Conservation (phyloP, 495 filamentous ascomycete species). For the Xylaria castorea region DNA sequence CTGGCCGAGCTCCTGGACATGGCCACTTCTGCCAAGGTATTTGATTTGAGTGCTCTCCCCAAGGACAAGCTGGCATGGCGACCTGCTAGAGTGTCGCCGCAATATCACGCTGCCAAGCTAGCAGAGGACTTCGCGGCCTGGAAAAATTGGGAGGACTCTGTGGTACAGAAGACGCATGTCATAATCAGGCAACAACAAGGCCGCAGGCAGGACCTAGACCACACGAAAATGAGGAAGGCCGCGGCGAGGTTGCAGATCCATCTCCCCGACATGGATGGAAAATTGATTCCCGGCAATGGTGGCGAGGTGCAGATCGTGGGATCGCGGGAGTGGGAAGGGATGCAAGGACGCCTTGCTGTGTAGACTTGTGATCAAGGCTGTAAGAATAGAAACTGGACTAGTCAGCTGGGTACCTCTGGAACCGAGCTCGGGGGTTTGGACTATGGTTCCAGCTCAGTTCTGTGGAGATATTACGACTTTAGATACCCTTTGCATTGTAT, state of each 20-base stretch:
- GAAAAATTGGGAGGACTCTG: conserved; percentile 49
- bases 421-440: background rate
- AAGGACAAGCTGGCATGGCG: conserved; percentile 60
- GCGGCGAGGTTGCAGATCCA: conserved; percentile 57
- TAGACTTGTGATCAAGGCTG: conserved; percentile 19
- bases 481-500: conserved; percentile 35
- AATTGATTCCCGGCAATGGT: conserved; percentile 34
- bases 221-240: conserved; percentile 45
- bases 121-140: conserved; percentile 50
- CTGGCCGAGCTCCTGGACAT: conserved; percentile 75
- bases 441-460: background rate
- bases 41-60: conserved; percentile 57
- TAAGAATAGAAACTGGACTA: background rate
- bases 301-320: conserved; percentile 50
- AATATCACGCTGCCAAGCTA: conserved; percentile 52
- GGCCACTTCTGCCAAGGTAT: conserved; percentile 63
- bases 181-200: conserved; percentile 39
- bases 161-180: conserved; percentile 47
- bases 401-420: background rate
- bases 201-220: conserved; percentile 28
- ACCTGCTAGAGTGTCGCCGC: conserved; percentile 52
- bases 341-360: conserved; percentile 30
- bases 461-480: conserved; percentile 15
- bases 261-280: conserved; percentile 50
- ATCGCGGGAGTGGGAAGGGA: conserved; percentile 51